Evolutionary conservation across 2,329 filamentous ascomycete genomes (phyloP).

Genomic region (Orbilia oligospora): DNA sequence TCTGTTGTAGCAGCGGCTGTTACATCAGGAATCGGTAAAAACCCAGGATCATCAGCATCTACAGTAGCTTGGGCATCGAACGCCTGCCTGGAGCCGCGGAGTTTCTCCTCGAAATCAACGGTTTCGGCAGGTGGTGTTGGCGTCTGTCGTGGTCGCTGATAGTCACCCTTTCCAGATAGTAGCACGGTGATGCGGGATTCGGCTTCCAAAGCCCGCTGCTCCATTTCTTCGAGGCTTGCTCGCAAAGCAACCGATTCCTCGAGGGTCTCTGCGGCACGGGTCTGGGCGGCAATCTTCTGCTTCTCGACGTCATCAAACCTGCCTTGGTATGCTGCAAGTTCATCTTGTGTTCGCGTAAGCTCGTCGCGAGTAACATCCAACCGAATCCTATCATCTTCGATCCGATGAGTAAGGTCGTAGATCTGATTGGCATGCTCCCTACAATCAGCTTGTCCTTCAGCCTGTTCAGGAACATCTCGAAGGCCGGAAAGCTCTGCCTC

Average conservation of each 20-base stretch:
- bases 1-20: conserved; percentile 47
- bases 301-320: conserved; percentile 56
- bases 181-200: conserved; percentile 38
- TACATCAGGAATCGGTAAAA: conserved; percentile 51
- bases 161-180: conserved; percentile 44
- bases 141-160: conserved; percentile 52
- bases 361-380: conserved; percentile 52
- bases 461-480: conserved; percentile 34
- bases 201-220: conserved; percentile 46
- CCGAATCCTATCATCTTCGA: conserved; percentile 52
- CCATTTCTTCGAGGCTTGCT: conserved; percentile 52
- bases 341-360: conserved; percentile 52
- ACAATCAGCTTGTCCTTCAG: conserved; percentile 23
- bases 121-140: conserved; percentile 59
- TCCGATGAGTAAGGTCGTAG: conserved; percentile 52
- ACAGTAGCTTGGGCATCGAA: conserved; percentile 35
- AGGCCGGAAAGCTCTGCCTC: conserved; percentile 37
- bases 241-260: conserved; percentile 53
- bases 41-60: conserved; percentile 54
- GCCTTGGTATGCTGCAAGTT: conserved; percentile 46
- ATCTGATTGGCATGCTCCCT: conserved; percentile 55
- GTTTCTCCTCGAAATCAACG: conserved; percentile 59
- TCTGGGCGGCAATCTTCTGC: conserved; percentile 57
- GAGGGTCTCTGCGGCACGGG: conserved; percentile 55
- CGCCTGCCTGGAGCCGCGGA: conserved; percentile 51